Percentiles rank a stretch among this genome's conserved stretches.
Evolutionary conservation across 1,139 yeast species (phyloP).

Genomic region (Casaregolazyma suthepensis): DNA sequence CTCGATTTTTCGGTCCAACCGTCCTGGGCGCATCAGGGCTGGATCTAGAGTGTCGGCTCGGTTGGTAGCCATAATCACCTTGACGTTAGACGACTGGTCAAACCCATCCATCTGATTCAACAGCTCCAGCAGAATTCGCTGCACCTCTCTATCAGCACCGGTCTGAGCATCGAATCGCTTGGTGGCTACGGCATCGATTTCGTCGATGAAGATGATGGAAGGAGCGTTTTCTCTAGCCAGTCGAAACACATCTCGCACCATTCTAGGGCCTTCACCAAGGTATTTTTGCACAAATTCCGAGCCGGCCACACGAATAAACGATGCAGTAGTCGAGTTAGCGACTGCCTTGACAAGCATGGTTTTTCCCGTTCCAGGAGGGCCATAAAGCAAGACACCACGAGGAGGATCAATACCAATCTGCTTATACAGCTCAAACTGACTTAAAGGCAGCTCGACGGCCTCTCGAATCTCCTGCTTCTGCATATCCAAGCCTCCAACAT

Average conservation of each 20-base stretch:
- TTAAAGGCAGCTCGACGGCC: slow-evolving; percentile 94
- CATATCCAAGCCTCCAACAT: slow-evolving; percentile 98
- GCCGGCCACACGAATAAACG: slow-evolving; percentile 94
- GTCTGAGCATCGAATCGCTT: slow-evolving; percentile 99
- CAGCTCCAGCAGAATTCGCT: slow-evolving; percentile 91
- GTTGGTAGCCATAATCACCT: slow-evolving; percentile 98
- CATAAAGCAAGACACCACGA: slow-evolving; percentile 91
- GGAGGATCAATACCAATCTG: slow-evolving; percentile 99
- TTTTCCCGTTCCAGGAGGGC: slow-evolving; percentile 99
- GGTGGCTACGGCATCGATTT: slow-evolving; percentile 98
- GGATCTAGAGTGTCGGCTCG: slow-evolving; percentile 98
- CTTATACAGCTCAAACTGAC: slow-evolving; percentile 91
- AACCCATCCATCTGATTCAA: slow-evolving; percentile 99
- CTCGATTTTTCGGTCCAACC: slow-evolving; percentile 96
- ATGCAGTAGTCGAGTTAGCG: slow-evolving; percentile 92
- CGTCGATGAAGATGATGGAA: slow-evolving; percentile 93
- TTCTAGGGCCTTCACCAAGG: slow-evolving; percentile 98
- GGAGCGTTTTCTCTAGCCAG: slow-evolving; percentile 97
- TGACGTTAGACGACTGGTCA: slow-evolving; percentile 90
- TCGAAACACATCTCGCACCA: slow-evolving; percentile 97
- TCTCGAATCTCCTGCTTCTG: slow-evolving; percentile 98
- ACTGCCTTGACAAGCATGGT: slow-evolving; percentile 99
- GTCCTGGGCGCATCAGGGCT: slow-evolving; percentile 94
- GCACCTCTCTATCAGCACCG: slow-evolving; percentile 99
- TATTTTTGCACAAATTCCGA: slow-evolving; percentile 98